Evolutionary conservation across 2,329 filamentous ascomycete species (phyloP), one percentile per base, ranked within the genome.

Genomic region (Venturia aucupariae): DNA sequence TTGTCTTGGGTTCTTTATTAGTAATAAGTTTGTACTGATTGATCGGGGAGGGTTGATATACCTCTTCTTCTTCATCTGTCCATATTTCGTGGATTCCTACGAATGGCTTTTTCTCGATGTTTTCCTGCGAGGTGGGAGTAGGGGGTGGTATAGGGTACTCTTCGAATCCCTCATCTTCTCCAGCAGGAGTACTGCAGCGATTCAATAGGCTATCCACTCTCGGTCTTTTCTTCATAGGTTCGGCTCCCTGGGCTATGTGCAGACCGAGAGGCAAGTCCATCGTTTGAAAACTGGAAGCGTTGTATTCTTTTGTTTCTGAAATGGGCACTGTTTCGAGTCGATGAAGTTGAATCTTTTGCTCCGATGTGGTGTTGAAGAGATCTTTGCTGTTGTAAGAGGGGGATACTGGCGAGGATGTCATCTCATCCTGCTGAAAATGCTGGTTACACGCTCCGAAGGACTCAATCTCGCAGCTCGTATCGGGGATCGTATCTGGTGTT

Each of bases 1-100:
- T 78, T 66, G 92, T 86, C 73, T 84, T 7, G 17, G 19, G n/a
- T 5, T 2, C 4, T 27, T 4, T 24, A n/a, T 48, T 27, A 48
- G n/a, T n/a, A n/a, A n/a, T n/a, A 27, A 24, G 22, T 7, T 13
- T n/a, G 24, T 27, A 5, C 1, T n/a, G 13, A n/a, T n/a, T 54
- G 10, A 13, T 27, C 13, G 6, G 6, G 48, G 27, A 15, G 48
- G 27, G 22, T 4, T 27, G 48, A 6, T 8, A 38, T 27, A 54
- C 48, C 48, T 54, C 30, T 54, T 54, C 48, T 54, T 54, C 48
- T 27, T 27, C 48, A 13, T 27, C 27, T 30, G 24, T 54, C 48
- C 48, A 54, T 30, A 15, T 6, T 27, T 54, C 10, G 27, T 54
- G 48, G 15, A 54, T 54, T 15, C 5, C 48, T 13, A 13, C 15